Base-by-base conservation (phyloP, 1,284 basidiomycete species). In the Marasmius fiardii region DNA sequence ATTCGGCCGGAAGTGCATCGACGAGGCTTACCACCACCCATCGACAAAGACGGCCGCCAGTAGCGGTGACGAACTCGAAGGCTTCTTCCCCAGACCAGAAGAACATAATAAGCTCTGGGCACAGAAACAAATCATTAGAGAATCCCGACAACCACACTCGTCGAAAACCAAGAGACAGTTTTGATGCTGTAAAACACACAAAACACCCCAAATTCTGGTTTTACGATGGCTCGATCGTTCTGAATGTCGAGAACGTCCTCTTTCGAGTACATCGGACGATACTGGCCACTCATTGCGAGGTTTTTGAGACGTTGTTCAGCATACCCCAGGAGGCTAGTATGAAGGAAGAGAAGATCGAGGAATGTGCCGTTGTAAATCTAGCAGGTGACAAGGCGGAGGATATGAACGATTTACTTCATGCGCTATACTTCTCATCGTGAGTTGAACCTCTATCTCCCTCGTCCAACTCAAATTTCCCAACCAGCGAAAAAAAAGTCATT, bases 181-280 rank as follows among this genome's bases (percentile, higher is more conserved):
- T 41, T n/a, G 39, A 41, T n/a, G 39, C 39, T 20, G 11, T 16
- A 10, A 41, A 41, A 4, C 39, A 41, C 20, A 41, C 39, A 41
- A 52, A 39, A 39, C 45, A 57, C 48, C 35, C 53, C 33, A 64
- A 65, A 21, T 73, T 75, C 47, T 76, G 74, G 74, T 69, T 73
- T 28, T 68, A 71, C 57, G 74, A 76, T 54, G 74, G 74, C 10
- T 74, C 72, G 1, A 70, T 75, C 26, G 66, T 76, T 4, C 62
- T 75, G 6, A 60, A 64, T 20, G 68, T 71, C 31, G 64, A 71
- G 34, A 57, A 64, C 24, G 67, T 61, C 18, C 62, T 71, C 21
- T 76, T 76, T 51, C 62, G 69, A 12, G 70, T 76, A 0, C 74
- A 76, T 60, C 70, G 74, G 55, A 72, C 74, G 23, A 69, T 75